A percentile compares a stretch with the other conserved stretches of the same genome.
Conservation (phyloP, 108 stramenopile species). For the Cyclostephanos tholiformis region DNA sequence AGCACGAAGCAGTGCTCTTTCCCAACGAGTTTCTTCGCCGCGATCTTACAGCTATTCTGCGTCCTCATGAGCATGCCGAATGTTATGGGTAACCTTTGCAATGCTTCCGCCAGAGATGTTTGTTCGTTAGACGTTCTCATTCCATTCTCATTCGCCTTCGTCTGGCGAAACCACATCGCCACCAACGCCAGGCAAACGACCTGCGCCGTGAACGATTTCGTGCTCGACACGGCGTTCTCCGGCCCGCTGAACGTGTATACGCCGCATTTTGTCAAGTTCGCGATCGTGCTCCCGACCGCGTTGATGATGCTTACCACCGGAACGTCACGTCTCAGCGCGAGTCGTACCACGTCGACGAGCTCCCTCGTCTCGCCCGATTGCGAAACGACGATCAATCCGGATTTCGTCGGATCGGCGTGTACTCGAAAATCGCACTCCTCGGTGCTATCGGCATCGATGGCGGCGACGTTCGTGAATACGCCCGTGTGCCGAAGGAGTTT, state of each 20-base stretch:
- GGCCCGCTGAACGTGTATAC: slow-evolving; percentile 88
- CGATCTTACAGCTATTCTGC: slow-evolving; percentile 61
- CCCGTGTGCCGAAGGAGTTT: slow-evolving; percentile 83
- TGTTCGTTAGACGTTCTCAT: slow-evolving; percentile 25
- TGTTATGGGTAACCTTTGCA: slow-evolving; percentile 81
- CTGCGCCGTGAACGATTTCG: slow-evolving; percentile 91
- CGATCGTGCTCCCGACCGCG: slow-evolving; percentile 82
- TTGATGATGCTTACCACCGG: slow-evolving; percentile 78
- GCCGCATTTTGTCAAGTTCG: slow-evolving; percentile 74
- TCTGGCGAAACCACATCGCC: slow-evolving; percentile 82
- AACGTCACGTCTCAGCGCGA: slow-evolving; percentile 51
- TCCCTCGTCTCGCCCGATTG: slow-evolving; percentile 92
- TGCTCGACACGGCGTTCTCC: slow-evolving; percentile 86
- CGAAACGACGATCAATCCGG: slow-evolving; percentile 69
- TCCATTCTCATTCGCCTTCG: slow-evolving; percentile 48
- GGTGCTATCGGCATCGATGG: slow-evolving; percentile 77
- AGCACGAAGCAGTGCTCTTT: slow-evolving; percentile 82
- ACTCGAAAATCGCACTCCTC: slow-evolving; percentile 59
- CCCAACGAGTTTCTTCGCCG: slow-evolving; percentile 57
- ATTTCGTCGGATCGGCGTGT: slow-evolving; percentile 23
- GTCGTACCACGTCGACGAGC: slow-evolving; percentile 59
- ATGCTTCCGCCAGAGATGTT: slow-evolving; percentile 63
- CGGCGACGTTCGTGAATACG: slow-evolving; percentile 59
- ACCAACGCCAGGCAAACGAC: slow-evolving; percentile 82
- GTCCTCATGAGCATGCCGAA: slow-evolving; percentile 87